A percentile compares a stretch with the other conserved stretches of the same genome.
Conservation (phyloP, 257 asterid species). For the Ehretia macrophylla region DNA sequence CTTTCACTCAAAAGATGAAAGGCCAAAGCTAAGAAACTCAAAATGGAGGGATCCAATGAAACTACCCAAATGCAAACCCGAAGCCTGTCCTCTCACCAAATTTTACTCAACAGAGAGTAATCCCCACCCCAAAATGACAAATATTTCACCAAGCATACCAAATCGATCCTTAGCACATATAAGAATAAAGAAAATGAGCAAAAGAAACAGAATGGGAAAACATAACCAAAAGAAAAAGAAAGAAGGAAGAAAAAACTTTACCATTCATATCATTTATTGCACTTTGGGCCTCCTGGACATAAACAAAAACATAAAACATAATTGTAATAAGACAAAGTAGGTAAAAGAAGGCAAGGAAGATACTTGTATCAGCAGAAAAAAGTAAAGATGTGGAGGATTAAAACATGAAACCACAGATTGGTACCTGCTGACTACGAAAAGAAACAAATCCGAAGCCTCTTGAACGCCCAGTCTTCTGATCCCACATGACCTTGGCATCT, state of each 20-base stretch:
- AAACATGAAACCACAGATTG: no score
- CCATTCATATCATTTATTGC: conserved; percentile 79
- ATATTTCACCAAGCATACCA: no score
- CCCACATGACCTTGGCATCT: conserved; percentile 98
- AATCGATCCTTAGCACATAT: neutral
- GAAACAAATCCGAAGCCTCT: conserved; percentile 94
- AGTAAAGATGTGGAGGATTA: neutral
- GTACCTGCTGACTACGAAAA: conserved; percentile 79
- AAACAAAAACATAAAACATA: conserved; percentile 9
- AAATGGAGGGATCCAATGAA: no score
- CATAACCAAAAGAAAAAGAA: neutral
- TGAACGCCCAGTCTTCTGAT: conserved; percentile 91
- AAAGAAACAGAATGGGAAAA: neutral
- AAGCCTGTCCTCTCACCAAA: no score
- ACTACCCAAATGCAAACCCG: no score
- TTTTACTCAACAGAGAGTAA: no score
- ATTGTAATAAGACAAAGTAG: conserved; percentile 2
- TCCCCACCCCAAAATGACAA: no score
- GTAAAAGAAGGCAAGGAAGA: neutral
- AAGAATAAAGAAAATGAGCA: neutral
- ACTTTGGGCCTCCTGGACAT: conserved; percentile 73
- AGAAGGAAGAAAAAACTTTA: conserved; percentile 30
- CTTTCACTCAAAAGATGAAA: no score
- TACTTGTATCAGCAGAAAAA: conserved; percentile 3
- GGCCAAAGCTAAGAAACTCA: no score